phyloP scores from a whole-genome alignment of 768 basidiomycete species.

The Scleroderma citrinum region DNA sequence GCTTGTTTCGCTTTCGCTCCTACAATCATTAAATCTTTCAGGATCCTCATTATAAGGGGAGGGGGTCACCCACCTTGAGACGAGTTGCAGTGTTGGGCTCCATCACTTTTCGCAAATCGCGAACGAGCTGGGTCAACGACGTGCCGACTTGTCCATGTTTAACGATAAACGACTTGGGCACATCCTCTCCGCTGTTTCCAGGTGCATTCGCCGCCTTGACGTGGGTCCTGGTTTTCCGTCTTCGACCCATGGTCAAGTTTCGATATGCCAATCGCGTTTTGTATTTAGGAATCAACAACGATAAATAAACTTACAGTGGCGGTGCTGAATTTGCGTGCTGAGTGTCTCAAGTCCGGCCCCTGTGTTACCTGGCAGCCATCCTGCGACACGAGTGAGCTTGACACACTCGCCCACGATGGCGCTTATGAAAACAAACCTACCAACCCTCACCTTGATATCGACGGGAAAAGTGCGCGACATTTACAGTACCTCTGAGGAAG shows the following conservation, averaged over 20 bases:
- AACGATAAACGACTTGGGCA: slow-evolving; percentile 92
- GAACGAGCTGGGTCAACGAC: slow-evolving; percentile 82
- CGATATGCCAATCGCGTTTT: background rate
- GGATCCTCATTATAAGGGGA: background rate
- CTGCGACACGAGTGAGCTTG: no score
- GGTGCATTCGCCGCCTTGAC: slow-evolving; percentile 50
- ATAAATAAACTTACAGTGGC: background rate
- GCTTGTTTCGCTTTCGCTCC: slow-evolving; percentile 87
- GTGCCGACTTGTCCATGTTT: slow-evolving; percentile 92
- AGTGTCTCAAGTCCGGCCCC: no score
- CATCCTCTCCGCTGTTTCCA: slow-evolving; percentile 29
- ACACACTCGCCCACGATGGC: slow-evolving; percentile 21
- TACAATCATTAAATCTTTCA: slow-evolving; percentile 30
- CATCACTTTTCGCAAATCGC: slow-evolving; percentile 93
- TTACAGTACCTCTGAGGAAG: slow-evolving; percentile 66
- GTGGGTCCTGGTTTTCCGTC: slow-evolving; percentile 78
- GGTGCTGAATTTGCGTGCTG: no score
- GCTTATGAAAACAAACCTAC: slow-evolving; percentile 52
- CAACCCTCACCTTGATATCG: slow-evolving; percentile 64
- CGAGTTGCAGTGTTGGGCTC: slow-evolving; percentile 96
- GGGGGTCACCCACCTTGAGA: slow-evolving; percentile 54
- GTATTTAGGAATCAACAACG: background rate
- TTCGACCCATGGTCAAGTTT: slow-evolving; percentile 57
- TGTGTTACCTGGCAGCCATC: no score
- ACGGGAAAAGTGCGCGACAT: slow-evolving; percentile 96